Percentiles rank a stretch among this genome's conserved stretches.
Evolutionary conservation across 176 grass and related monocot species (phyloP).

Genomic region (Oryza officinalis): DNA sequence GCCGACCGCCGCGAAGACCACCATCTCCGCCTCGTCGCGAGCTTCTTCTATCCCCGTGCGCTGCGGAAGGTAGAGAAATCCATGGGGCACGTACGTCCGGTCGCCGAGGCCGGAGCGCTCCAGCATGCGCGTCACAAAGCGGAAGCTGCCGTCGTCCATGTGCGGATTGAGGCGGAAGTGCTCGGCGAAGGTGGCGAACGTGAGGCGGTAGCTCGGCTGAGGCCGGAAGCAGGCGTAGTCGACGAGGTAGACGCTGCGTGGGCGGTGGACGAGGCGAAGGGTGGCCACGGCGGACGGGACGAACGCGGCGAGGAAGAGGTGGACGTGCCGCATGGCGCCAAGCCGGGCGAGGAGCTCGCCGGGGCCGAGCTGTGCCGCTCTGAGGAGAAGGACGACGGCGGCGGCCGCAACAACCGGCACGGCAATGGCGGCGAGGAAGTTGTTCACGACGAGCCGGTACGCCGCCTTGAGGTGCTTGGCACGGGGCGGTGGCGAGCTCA

Average conservation of each 20-base stretch:
- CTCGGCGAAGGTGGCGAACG: constrained; percentile 2
- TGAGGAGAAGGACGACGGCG: background rate
- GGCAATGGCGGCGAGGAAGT: background rate
- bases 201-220: background rate
- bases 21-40: constrained; percentile 26
- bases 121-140: constrained; percentile 29
- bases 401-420: background rate
- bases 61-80: background rate
- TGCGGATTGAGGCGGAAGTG: background rate
- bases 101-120: constrained; percentile 39
- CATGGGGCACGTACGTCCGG: background rate
- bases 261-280: background rate
- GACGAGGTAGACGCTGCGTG: constrained; percentile 39
- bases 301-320: background rate
- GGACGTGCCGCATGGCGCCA: background rate
- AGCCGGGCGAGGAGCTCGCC: background rate
- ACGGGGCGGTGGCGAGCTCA: background rate
- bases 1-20: constrained; percentile 29
- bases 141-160: background rate
- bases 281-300: background rate
- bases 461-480: background rate
- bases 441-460: constrained; percentile 8
- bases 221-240: constrained; percentile 45
- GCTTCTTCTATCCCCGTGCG: background rate
- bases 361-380: background rate